A percentile compares a stretch with the other conserved stretches of the same genome.
phyloP scores from a whole-genome alignment of 139 green algal genomes.

The Deuterostichococcus epilithicus region DNA sequence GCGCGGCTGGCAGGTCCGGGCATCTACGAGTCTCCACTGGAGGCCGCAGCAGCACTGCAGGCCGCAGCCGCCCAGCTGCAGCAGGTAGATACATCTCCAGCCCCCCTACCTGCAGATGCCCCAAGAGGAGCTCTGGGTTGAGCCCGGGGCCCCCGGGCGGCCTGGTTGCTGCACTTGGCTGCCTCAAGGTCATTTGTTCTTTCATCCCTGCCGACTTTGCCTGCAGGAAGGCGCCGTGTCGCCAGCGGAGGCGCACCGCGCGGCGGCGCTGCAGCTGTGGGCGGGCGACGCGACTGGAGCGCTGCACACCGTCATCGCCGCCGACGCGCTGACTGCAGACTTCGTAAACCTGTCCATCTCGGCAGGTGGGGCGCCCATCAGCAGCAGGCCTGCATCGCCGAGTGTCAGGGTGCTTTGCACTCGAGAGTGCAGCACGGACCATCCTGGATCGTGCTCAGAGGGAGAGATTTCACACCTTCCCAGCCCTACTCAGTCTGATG shows the following conservation, averaged over 20 bases:
- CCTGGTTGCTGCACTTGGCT: no score
- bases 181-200: no score
- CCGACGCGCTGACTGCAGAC: not conserved
- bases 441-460: no score
- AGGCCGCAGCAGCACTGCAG: not conserved
- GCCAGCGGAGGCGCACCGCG: not conserved
- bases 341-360: slow-evolving; percentile 2
- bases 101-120: not conserved
- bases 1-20: not conserved
- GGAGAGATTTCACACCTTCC: no score
- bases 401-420: no score
- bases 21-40: not conserved
- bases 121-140: not conserved
- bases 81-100: no score
- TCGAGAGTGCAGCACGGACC: no score
- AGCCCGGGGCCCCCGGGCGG: no score
- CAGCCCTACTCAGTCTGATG: no score
- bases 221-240: not conserved
- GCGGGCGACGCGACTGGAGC: not conserved
- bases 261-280: slow-evolving; percentile 1
- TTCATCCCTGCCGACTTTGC: no score
- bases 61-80: not conserved
- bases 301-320: not conserved
- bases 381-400: no score
- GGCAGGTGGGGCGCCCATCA: not conserved